Base-by-base conservation (phyloP, 2,329 filamentous ascomycete genomes). In the Rutstroemia sp. region DNA sequence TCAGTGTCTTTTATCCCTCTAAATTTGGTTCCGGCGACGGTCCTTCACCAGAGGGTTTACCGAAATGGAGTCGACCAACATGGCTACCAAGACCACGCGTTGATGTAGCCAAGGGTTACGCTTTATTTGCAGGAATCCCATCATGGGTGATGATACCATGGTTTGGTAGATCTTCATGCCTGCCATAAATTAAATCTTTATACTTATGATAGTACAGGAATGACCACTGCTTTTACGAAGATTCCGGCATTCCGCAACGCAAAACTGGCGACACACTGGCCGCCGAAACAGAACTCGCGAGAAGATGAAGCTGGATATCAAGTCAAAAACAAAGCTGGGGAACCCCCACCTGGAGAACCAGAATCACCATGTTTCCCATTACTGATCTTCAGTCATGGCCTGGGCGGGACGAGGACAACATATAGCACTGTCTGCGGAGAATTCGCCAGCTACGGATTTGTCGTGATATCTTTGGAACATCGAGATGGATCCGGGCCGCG, bases 1-100 rank as follows among this genome's bases (percentile, higher is more conserved):
- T 87, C 69, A 79, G 79, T 0, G 69, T 87, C n/a, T 87, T 82
- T 68, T 87, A 87, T 65, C 84, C 83, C 2, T 77, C 79, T 46
- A 75, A 77, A 17, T 64, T 78, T 55, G 73, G 72, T 7, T 69
- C 67, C 16, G 70, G 72, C 5, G 62, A 67, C 17, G 71, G 73
- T 1, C 17, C 69, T 21, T 68, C 70, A 14, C 71, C 72, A 9
- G 71, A 71, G 23, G 71, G 75, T 1, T 64, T 69, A 30, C 72
- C 72, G 56, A 72, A 73, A 40, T 77, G 76, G 62, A 78, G 75
- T 17, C 75, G 83, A 5, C 76, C 81, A 52, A 79, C 82, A 6
- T 87, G 83, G 84, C 74, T 87, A 44, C 80, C 82, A 7, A 71
- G 80, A 46, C 83, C 83, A 3, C 71, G 83, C 39, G 56, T 77